Base-by-base conservation (phyloP, 495 filamentous ascomycete genomes). In the Cercophora newfieldiana region DNA sequence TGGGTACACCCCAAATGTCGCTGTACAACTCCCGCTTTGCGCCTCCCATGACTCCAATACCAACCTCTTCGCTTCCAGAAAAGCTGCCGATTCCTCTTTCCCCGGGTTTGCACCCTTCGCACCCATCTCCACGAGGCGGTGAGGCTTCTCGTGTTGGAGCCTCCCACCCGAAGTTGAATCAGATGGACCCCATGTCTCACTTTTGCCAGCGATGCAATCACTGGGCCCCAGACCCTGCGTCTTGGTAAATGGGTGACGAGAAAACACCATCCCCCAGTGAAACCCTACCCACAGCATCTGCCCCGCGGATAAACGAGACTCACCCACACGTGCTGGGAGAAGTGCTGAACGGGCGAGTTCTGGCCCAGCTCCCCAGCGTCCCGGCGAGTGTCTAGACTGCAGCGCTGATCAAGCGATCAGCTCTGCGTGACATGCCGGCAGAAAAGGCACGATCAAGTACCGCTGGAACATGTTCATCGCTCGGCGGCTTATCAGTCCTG, bases 171-270 rank as follows among this genome's bases (percentile, higher is more conserved):
- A 48, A 30, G 8, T 16, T 18, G 57, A 48, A 60, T 60, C 57
- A 60, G 57, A 60, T 60, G 57, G 57, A 48, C 57, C 31, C 57
- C 33, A 60, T 60, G 57, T 60, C 57, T 60, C 57, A 60, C 30
- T 24, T 37, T 37, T 60, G 57, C 57, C 57, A 60, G 57, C 57
- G 57, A 60, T 37, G 57, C 57, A 24, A 60, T 60, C 57, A 60
- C 57, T 60, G 57, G 57, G 33, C 47, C 29, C n/a, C 24, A 18
- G 57, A 60, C 57, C 57, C 57, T 60, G 57, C 18, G 31, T n/a
- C 22, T 24, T 25, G 57, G 57, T 60, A 60, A 60, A 60, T 16
- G 29, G 33, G 57, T 60, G 57, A 60, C 57, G 30, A 44, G 28
- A 31, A 16, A 33, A 28, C 33, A 22, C 21, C 22, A 22, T 33